phyloP scores from a whole-genome alignment of 257 asterid genomes.

The Oldenlandia corymbosa region DNA sequence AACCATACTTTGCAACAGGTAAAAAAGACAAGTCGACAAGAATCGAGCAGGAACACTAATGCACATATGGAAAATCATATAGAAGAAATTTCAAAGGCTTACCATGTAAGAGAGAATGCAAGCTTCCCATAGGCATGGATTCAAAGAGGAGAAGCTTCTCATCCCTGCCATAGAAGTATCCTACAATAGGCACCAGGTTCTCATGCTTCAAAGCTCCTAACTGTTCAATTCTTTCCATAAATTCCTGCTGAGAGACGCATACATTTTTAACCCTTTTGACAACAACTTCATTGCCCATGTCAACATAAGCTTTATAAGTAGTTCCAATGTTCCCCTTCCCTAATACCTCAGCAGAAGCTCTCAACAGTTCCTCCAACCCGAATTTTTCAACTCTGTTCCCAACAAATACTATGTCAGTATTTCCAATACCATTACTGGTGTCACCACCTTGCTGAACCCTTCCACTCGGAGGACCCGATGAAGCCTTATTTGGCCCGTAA shows the following conservation, averaged over 20 bases:
- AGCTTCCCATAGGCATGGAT: slow-evolving; percentile 41
- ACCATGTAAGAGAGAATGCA: slow-evolving; percentile 47
- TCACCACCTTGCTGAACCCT: slow-evolving; percentile 4
- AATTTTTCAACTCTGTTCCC: slow-evolving; percentile 25
- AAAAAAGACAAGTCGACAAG: neutral
- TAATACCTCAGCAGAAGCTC: slow-evolving; percentile 51
- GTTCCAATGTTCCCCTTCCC: slow-evolving; percentile 56
- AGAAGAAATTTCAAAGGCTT: slow-evolving; percentile 5
- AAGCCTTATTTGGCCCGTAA: neutral
- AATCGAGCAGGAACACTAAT: neutral
- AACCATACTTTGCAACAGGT: neutral
- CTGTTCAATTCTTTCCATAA: slow-evolving; percentile 35
- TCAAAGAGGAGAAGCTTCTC: slow-evolving; percentile 56
- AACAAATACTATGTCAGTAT: slow-evolving; percentile 39
- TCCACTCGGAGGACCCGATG: neutral
- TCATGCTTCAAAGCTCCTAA: slow-evolving; percentile 39
- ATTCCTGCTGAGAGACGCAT: slow-evolving; percentile 33
- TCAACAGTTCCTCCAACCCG: slow-evolving; percentile 41
- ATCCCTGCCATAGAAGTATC: slow-evolving; percentile 50
- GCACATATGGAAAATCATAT: neutral
- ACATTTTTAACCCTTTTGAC: slow-evolving; percentile 60
- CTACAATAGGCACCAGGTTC: slow-evolving; percentile 50
- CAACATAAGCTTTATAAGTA: slow-evolving; percentile 55
- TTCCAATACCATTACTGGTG: slow-evolving; percentile 19
- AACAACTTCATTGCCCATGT: slow-evolving; percentile 42